Base-by-base conservation (phyloP, 1,139 yeast species). In the Pichiaceae sp. region DNA sequence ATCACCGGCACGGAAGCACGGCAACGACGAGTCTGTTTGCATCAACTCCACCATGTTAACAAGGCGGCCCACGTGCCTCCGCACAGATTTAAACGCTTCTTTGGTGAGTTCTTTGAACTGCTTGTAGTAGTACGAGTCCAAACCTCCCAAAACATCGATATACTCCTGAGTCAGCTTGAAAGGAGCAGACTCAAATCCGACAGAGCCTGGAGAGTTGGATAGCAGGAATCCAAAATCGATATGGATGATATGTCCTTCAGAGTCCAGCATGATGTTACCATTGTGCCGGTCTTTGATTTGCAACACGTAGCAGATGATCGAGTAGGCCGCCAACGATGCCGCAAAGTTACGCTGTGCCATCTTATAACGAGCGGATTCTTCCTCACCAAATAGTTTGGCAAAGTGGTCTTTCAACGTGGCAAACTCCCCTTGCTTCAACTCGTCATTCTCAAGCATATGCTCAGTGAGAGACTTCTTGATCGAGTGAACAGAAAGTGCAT, bases 101-200 rank as follows among this genome's bases (percentile, higher is more conserved):
- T 82, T 83, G 50, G 86, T 72, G 17, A 84, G 53, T 5, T 63
- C 56, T 31, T 72, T 72, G 60, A 84, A 91, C 34, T 66, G 66
- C 31, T 60, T 54, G 58, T 73, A 91, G 35, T 69, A 63, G 16
- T 65, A 70, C 15, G 85, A 72, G 2, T 76, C 79, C 0, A 66
- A 40, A 0, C 97, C 97, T 4, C 95, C 98, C 49, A 91, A 59
- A 4, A 91, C 58, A 30, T 89, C 96, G 17, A 87, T 75, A 51
- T 91, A 91, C 52, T 91, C 98, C 41, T 69, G 68, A 0, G 97
- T 86, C 15, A 91, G 64, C 54, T 91, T 91, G 66, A 91, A 91
- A 1, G 98, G 96, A 0, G 97, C 96, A 1, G 96, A 94, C 54
- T 91, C 98, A 57, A 91, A 87, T 0, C 96, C 96, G 38, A 91